phyloP scores from a whole-genome alignment of 768 basidiomycete genomes.

The Amanita polypyramis region DNA sequence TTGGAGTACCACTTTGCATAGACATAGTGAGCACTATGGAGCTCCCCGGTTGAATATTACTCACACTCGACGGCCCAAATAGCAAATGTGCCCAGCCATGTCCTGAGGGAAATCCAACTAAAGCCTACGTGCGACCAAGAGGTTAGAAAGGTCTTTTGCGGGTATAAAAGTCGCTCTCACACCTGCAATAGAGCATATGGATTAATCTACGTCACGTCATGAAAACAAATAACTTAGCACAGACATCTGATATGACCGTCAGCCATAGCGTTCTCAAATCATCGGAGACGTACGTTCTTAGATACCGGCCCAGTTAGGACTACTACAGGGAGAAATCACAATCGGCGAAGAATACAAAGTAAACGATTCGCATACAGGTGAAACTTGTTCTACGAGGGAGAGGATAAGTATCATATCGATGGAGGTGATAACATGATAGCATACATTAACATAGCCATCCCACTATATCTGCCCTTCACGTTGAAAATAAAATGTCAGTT shows the following conservation, averaged over 20 bases:
- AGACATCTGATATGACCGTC: not conserved
- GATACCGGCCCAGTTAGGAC: not conserved
- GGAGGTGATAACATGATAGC: not conserved
- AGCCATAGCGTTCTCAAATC: not conserved
- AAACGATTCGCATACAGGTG: not conserved
- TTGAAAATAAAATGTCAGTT: not conserved
- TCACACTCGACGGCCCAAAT: not conserved
- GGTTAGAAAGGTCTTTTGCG: not conserved
- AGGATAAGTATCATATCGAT: not conserved
- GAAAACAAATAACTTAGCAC: not conserved
- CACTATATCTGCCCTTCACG: slow-evolving; percentile 1
- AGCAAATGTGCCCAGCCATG: not conserved
- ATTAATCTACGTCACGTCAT: too few species aligned
- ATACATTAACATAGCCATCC: not conserved
- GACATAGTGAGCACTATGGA: too few species aligned
- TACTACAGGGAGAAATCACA: not conserved
- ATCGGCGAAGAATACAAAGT: not conserved
- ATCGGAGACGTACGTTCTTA: not conserved
- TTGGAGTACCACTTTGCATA: not conserved
- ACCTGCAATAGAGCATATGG: not conserved
- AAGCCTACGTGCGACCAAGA: not conserved
- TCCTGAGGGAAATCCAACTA: not conserved
- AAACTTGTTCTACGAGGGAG: not conserved
- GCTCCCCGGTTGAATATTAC: not conserved
- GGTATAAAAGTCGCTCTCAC: not conserved